Percentiles rank a stretch among this genome's conserved stretches.
phyloP scores from a whole-genome alignment of 2,329 filamentous ascomycete species.

The Colletotrichum brevisporum region DNA sequence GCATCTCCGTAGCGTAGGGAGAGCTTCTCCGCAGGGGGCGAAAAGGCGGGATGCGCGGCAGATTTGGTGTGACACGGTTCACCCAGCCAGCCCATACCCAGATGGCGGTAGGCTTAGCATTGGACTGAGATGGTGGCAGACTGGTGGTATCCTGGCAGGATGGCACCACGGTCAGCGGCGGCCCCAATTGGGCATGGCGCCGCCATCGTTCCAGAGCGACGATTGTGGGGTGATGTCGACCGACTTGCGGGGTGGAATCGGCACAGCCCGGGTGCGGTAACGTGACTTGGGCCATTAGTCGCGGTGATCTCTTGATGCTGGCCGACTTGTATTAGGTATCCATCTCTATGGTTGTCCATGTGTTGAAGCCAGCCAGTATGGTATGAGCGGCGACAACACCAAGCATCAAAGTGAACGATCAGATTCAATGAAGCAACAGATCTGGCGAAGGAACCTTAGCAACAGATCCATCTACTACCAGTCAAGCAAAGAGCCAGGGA shows the following conservation, averaged over 20 bases:
- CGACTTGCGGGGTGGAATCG: slow-evolving; percentile 38
- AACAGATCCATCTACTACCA: too few relatives aligned
- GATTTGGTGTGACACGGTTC: slow-evolving; percentile 26
- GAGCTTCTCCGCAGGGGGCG: slow-evolving; percentile 30
- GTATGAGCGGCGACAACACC: background rate
- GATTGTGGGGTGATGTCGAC: slow-evolving; percentile 41
- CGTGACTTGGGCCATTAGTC: slow-evolving; percentile 18
- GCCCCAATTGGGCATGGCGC: slow-evolving; percentile 36
- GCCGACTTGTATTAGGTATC: background rate
- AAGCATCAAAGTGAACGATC: too few relatives aligned
- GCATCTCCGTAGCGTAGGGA: slow-evolving; percentile 7
- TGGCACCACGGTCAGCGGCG: slow-evolving; percentile 36
- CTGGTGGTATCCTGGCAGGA: slow-evolving; percentile 10
- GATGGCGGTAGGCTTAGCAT: too few relatives aligned
- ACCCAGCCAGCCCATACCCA: too few relatives aligned
- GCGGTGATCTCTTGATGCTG: slow-evolving; percentile 7
- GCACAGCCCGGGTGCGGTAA: slow-evolving; percentile 39
- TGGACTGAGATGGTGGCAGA: slow-evolving; percentile 3
- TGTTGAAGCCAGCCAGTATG: too few relatives aligned
- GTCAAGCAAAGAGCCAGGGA: too few relatives aligned
- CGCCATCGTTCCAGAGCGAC: slow-evolving; percentile 37
- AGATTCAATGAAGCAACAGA: too few relatives aligned
- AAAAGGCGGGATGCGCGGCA: slow-evolving; percentile 36
- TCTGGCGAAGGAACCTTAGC: too few relatives aligned
- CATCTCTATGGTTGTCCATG: background rate